Base-by-base conservation (phyloP, 768 basidiomycete species). In the Suillus subaureus region DNA sequence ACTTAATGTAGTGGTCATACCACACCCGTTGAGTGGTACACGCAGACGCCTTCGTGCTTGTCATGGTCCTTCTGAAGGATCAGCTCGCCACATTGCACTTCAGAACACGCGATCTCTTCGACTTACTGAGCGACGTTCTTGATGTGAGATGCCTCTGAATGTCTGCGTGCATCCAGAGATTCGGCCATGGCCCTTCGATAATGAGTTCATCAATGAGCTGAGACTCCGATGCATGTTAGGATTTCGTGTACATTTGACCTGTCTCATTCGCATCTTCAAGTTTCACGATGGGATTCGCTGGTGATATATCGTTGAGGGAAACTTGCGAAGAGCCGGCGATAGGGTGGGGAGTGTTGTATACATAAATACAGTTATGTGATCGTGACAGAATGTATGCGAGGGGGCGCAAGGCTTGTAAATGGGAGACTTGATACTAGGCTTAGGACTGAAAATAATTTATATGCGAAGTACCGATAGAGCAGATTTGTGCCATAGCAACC, bases 141-240 rank as follows among this genome's bases (percentile, higher is more conserved):
- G 42, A 43, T 43, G 16, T 80, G 82, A 87, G 75, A 70, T 91
- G 89, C 35, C 93, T 79, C 72, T 94, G 89, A 66, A 87, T 6
- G 83, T 86, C 74, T 86, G 76, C 8, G 73, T 68, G 71, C 92
- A 94, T 13, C 92, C 92, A 3, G 81, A 78, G n/a, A 72, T 66
- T 26, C 80, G 80, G 65, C 91, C 80, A 9, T 85, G 82, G 74
- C 92, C n/a, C 94, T 74, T 89, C 85, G 0, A 94, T 92, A 21
- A 84, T 51, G 55, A 95, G 82, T 78, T 94, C 92, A 67, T 94
- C 92, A 51, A 94, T 92, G 62, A 94, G 84, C 92, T 94, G 47
- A 47, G n/a, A 13, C 39, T 40, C 4, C 15, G 13, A 13, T 40
- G 4, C n/a, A 47, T 23, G 47, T 23, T 4, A 6, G 3, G 11